These are phyloP conservation scores for Silybum marianum DNA, from an alignment of 129 eudicot genomes.

Conservation along the genomic window DNA sequence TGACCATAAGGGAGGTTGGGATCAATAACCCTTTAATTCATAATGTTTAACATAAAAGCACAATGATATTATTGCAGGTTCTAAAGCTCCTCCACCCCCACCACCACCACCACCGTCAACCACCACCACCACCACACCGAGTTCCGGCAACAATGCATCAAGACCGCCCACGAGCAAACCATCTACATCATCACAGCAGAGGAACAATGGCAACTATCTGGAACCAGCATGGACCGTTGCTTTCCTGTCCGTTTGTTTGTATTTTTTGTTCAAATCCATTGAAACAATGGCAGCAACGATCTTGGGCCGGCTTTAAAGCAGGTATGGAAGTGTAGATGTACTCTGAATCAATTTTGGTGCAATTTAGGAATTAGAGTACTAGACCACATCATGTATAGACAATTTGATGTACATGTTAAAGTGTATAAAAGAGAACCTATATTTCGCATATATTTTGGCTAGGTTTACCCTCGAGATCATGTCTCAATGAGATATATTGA, in stretches of 20 bases:
- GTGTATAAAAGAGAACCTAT: background rate
- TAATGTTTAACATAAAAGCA: background rate
- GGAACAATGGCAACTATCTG: conserved; percentile 9
- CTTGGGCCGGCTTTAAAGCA: conserved; percentile 1
- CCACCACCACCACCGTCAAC: conserved; percentile 6
- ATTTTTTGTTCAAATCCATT: background rate
- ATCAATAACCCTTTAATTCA: background rate
- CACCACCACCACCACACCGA: background rate
- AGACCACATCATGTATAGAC: background rate
- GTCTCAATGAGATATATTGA: no score
- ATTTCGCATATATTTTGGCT: no score
- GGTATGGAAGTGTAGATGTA: background rate
- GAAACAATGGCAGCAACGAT: background rate
- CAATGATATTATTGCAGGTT: conserved; percentile 19
- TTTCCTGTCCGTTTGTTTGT: conserved; percentile 5
- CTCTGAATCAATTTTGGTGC: conserved; percentile 1
- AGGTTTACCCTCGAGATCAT: no score
- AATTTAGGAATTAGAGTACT: background rate
- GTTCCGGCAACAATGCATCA: background rate
- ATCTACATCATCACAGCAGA: background rate
- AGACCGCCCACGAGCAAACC: conserved; percentile 16
- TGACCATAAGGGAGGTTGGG: background rate
- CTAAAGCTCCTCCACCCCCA: conserved; percentile 10
- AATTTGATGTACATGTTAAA: conserved; percentile 18
- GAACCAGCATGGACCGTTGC: conserved; percentile 1